Evolutionary conservation across 768 basidiomycete species (phyloP), one percentile per base, ranked within the genome.

Genomic region (Dacryopinax primogenitus): DNA sequence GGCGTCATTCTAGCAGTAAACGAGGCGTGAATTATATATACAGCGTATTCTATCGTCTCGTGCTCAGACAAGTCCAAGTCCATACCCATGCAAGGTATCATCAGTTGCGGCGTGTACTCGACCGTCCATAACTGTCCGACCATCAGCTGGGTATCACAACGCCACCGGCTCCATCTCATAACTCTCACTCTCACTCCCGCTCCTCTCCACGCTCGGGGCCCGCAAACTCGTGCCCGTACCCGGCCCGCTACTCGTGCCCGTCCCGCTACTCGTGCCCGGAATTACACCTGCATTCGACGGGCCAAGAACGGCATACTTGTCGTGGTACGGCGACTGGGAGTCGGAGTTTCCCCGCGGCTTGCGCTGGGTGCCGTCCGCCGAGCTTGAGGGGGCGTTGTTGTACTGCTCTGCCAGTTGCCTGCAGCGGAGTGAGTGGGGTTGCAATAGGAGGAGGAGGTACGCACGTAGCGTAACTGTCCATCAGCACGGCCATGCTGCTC

Each of bases 381-480:
- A 44, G 41, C 18, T 58, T 30, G 51, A 58, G 51, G 51, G 13
- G 21, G 51, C 26, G 26, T 28, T 7, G 26, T 58, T 58, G 69
- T 87, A 88, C 70, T 86, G 85, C 68, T 85, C 86, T 0, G 86
- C 86, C 35, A 88, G 79, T 79, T 86, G 85, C 67, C 86, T 87
- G 71, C 9, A 35, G 36, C 26, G 62, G 63, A 30, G 65, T 30
- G 66, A 61, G 15, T 3, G 30, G 6, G 15, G 7, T 28, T 9
- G 16, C 35, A 68, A 12, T 9, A 62, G 12, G 39, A 67, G 34
- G 65, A 62, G 33, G 33, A 58, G 63, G 35, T 34, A 72, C 71
- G 66, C 28, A 89, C 88, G 79, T 85, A 21, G 87, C 87, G 72
- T 89, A 90, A 66, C 86, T 85, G 68, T 92, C 89, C 86, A 90